Base-by-base conservation (phyloP, 1,284 basidiomycete species). In the Melampsora americana region DNA sequence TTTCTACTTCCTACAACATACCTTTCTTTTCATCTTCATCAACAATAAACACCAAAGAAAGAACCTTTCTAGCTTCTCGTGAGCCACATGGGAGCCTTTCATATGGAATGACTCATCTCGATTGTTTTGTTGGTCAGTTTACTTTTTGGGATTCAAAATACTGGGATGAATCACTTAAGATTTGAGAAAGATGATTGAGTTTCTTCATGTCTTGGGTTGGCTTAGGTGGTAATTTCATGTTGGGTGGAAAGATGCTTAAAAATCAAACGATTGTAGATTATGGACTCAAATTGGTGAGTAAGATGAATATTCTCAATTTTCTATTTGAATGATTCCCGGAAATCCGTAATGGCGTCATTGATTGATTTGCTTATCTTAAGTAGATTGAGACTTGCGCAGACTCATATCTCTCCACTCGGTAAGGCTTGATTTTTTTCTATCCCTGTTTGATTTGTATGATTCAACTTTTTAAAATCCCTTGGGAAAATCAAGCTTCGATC, bases 181-280 rank as follows among this genome's bases (percentile, higher is more conserved):
- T 26, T 62, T 32, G 26, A 20, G 20, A 30, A 20, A 20, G 30
- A 32, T 5, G 12, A 30, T 62, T 62, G 26, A 32, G 23, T 62
- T 62, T 62, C 18, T 28, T 61, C 23, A 32, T 28, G 20, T 11
- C 30, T 62, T 32, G 20, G 28, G 18, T 62, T 9, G 53, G 20
- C 12, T 20, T 39, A 66, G 30, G 39, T 44, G 39, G 64, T 80
- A 62, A 81, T 69, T 82, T 79, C 79, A 79, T 80, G 32, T 65
- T 81, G 9, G 81, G 81, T 5, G 79, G 79, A 3, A 78, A 79
- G 70, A 74, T 80, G 77, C 78, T 82, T 35, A 53, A 53, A 26
- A 50, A 64, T 1, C 28, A 69, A 5, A 65, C 62, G 2, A 78
- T 79, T 64, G 50, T 80, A n/a, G 20, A 77, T 39, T 81, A 79